Percentiles rank a stretch among this genome's conserved stretches.
These are phyloP conservation scores for Pythium rhizo-oryzae DNA, from an alignment of 352 stramenopile species.

Conservation along the genomic window DNA sequence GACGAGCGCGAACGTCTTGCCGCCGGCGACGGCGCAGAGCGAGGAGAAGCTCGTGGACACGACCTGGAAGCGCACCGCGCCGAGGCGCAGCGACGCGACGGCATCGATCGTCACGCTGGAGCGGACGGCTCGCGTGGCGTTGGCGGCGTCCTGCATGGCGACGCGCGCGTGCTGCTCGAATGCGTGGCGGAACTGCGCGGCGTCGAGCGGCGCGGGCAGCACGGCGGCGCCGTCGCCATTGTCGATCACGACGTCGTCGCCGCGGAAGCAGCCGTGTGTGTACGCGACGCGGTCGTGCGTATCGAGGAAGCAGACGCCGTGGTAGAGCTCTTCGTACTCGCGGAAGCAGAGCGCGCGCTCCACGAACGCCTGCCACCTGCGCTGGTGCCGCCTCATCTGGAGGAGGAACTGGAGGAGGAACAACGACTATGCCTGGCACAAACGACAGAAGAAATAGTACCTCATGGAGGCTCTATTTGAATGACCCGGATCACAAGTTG, in stretches of 20 bases:
- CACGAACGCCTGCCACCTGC: conserved; percentile 45
- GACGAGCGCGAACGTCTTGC: conserved; percentile 41
- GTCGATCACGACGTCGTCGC: conserved; percentile 18
- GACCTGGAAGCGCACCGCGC: conserved; percentile 40
- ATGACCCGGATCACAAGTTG: conserved; percentile 29
- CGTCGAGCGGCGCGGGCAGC: background rate
- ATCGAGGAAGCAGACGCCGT: conserved; percentile 52
- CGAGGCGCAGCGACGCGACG: conserved; percentile 37
- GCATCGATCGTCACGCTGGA: conserved; percentile 1
- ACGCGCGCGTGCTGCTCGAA: conserved; percentile 53
- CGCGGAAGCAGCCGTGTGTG: conserved; percentile 49
- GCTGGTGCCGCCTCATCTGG: conserved; percentile 39
- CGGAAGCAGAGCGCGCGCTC: conserved; percentile 35
- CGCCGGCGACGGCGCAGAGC: conserved; percentile 41
- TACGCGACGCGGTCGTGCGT: conserved; percentile 43
- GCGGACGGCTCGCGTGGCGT: no score
- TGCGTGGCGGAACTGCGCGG: conserved; percentile 14
- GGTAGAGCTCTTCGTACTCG: conserved; percentile 42
- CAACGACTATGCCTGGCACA: no score
- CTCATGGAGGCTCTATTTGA: conserved; percentile 8
- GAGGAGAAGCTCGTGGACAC: conserved; percentile 50
- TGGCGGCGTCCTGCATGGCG: conserved; percentile 32
- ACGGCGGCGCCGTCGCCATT: background rate
- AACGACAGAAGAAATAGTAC: conserved; percentile 10
- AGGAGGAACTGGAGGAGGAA: background rate